These are phyloP conservation scores for Stentor coeruleus DNA, from an alignment of 73 alveolate genomes.

Conservation along the genomic window DNA sequence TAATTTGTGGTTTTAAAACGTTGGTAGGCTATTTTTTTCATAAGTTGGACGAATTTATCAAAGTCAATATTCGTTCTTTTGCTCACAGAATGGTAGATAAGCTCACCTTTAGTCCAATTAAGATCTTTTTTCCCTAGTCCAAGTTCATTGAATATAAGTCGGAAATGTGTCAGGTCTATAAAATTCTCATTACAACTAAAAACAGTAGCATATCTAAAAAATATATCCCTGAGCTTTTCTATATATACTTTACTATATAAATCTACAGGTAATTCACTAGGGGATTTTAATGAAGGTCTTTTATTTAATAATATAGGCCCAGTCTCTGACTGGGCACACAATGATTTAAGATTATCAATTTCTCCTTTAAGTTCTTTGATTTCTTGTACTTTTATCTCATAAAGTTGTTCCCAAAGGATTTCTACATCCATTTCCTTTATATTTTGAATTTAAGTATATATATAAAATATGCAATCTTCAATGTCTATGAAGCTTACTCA, in stretches of 20 bases:
- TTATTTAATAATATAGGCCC: too few relatives aligned
- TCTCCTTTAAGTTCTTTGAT: neutral
- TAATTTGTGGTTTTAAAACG: neutral
- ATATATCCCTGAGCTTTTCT: neutral
- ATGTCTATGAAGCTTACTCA: neutral
- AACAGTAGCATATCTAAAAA: neutral
- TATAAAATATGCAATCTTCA: too few relatives aligned
- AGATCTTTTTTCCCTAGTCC: neutral
- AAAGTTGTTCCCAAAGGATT: neutral
- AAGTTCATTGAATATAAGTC: neutral
- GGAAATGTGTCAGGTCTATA: neutral
- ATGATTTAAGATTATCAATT: too few relatives aligned
- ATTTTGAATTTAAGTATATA: too few relatives aligned
- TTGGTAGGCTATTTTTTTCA: neutral
- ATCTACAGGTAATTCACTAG: neutral
- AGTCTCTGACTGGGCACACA: neutral
- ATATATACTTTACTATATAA: neutral
- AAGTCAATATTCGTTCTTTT: neutral
- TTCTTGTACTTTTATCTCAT: neutral
- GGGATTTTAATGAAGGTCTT: neutral
- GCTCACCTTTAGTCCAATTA: neutral
- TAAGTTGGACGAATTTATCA: neutral
- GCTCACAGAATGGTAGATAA: neutral
- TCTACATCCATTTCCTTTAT: too few relatives aligned
- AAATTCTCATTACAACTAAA: neutral